Percentiles rank a stretch among this genome's conserved stretches.
Conservation (phyloP, 2,329 filamentous ascomycete species). For the Grosmannia huntii region DNA sequence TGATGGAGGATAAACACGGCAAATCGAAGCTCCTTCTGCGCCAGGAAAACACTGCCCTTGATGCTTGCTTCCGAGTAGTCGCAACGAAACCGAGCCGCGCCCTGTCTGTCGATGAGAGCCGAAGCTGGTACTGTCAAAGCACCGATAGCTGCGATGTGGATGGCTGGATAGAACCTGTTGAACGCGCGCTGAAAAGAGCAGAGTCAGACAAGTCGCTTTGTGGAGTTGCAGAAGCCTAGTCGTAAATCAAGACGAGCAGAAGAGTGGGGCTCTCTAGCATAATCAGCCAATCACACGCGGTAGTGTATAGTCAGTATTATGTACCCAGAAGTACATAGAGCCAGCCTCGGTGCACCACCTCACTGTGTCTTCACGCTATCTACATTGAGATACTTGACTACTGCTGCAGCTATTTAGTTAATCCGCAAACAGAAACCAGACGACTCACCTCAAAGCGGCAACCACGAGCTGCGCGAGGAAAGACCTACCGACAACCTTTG, state of each 20-base stretch:
- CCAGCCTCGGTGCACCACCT: neutral
- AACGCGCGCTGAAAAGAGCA: neutral
- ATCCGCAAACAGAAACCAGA: conserved; percentile 2
- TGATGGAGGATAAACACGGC: conserved; percentile 2
- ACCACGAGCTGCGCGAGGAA: conserved; percentile 1
- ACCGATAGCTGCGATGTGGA: neutral
- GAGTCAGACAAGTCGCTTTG: neutral
- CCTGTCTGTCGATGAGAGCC: neutral
- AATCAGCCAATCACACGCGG: neutral
- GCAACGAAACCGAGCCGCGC: too few species aligned
- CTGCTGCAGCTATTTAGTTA: neutral
- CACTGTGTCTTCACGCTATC: neutral
- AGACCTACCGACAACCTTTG: neutral
- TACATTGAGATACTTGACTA: neutral
- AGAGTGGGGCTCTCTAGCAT: neutral
- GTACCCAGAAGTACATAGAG: neutral
- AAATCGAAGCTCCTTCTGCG: too few species aligned
- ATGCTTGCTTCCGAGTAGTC: neutral
- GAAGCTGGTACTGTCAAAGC: neutral
- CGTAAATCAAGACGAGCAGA: neutral
- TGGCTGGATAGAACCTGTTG: neutral
- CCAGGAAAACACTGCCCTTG: neutral
- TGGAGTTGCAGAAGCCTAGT: neutral
- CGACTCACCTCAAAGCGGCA: neutral
- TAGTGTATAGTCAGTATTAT: neutral